Base-by-base conservation (phyloP, 1,284 basidiomycete species). In the Rhodotorula sp. region DNA sequence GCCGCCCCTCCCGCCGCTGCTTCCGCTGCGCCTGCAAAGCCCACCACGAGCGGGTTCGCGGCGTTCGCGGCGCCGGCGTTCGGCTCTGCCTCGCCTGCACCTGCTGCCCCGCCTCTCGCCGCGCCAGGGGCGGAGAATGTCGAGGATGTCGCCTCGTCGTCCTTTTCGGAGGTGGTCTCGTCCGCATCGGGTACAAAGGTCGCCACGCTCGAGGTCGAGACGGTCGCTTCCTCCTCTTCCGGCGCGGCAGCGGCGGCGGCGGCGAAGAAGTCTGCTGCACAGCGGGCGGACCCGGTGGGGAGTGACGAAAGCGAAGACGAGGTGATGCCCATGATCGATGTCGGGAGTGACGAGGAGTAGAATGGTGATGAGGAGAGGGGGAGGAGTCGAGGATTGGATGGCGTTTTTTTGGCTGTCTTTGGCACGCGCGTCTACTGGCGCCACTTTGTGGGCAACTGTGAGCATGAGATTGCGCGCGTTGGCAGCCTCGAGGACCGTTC, bases 291-390 rank as follows among this genome's bases (percentile, higher is more conserved):
- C 0, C 57, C 61, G 27, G 64, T 41, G 32, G 69, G 69, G 27
- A 62, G 61, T 21, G 69, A 66, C n/a, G 50, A 46, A 19, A 44
- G 44, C 46, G 70, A 70, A 12, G 74, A 75, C 51, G 74, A 71
- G 12, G 72, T 54, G 61, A 76, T 76, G 74, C 74, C 74, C 15
- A 39, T 57, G 46, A 76, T 76, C 21, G 63, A 68, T 56, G 37
- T 76, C 50, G 72, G 70, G 15, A 71, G 69, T 44, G 74, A 76
- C 54, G 72, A 69, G n/a, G 72, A 76, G 62, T 67, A 70, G 61
- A 51, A n/a, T n/a, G 50, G 3, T 12, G 9, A 25, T 27, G 50
- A 6, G 1, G n/a, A 12, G 5, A 50, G 25, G 22, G 27, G 48
- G 44, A 46, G 44, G 48, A n/a, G 22, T 17, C 13, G 44, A 44